phyloP scores from a whole-genome alignment of 1,139 yeast species.

The Geotrichum cucujoidarum region DNA sequence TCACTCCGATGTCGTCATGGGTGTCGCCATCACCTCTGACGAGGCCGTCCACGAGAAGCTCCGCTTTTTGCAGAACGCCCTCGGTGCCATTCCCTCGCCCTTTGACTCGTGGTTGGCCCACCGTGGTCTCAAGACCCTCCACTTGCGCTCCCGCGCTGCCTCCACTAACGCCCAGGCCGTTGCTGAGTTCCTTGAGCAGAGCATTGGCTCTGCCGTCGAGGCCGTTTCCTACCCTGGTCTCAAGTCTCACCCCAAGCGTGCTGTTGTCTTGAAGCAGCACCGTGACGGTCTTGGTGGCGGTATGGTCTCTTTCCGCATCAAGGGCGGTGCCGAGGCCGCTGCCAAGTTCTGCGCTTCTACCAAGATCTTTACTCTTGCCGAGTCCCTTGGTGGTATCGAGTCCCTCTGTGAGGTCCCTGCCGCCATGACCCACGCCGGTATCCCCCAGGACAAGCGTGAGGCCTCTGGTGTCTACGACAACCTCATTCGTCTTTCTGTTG shows the following conservation, averaged over 20 bases:
- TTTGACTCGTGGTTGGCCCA: conserved; percentile 92
- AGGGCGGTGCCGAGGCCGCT: conserved; percentile 78
- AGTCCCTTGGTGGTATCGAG: conserved; percentile 87
- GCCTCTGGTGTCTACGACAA: conserved; percentile 78
- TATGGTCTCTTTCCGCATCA: conserved; percentile 82
- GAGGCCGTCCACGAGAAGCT: conserved; percentile 57
- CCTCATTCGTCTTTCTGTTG: conserved; percentile 76
- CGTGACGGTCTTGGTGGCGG: conserved; percentile 88
- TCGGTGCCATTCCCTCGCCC: conserved; percentile 86
- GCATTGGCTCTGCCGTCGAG: conserved; percentile 46
- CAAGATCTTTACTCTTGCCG: conserved; percentile 78
- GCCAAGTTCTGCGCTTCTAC: conserved; percentile 68
- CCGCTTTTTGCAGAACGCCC: conserved; percentile 79
- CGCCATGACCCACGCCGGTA: conserved; percentile 90
- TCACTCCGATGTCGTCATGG: conserved; percentile 88
- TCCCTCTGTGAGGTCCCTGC: conserved; percentile 86
- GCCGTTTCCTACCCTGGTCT: conserved; percentile 83
- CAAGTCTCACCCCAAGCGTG: conserved; percentile 57
- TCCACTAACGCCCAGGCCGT: conserved; percentile 61
- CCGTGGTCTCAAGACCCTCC: conserved; percentile 85
- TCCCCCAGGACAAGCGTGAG: conserved; percentile 76
- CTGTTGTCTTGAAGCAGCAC: conserved; percentile 67
- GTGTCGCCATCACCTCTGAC: conserved; percentile 69
- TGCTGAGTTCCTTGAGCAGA: conserved; percentile 56
- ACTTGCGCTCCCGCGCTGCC: conserved; percentile 71